These are phyloP conservation scores for Acanthamoeba castellanii DNA, from an alignment of 208 protist species.

Conservation along the genomic window DNA sequence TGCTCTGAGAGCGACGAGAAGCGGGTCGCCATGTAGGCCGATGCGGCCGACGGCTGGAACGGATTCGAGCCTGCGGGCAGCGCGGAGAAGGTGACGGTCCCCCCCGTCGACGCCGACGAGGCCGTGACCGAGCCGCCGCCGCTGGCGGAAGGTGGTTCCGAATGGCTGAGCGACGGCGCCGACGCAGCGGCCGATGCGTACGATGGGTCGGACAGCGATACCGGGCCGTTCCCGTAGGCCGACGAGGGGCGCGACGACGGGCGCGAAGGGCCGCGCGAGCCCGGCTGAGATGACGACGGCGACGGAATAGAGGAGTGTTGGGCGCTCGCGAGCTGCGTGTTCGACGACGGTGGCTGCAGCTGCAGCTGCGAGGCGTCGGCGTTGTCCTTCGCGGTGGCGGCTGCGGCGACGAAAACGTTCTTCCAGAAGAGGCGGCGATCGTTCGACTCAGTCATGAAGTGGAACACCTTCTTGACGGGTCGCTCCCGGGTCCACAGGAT, in stretches of 20 bases:
- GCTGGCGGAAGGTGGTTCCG: background rate
- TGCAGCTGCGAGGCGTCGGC: background rate
- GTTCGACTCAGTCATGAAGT: conserved; percentile 64
- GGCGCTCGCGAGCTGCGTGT: background rate
- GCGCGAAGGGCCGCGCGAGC: background rate
- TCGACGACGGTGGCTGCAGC: background rate
- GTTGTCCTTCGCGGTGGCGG: background rate
- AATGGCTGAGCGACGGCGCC: background rate
- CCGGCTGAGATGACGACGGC: conserved; percentile 14
- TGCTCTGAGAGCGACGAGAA: conserved; percentile 56
- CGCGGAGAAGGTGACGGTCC: background rate
- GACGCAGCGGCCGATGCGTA: background rate
- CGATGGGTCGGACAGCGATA: background rate
- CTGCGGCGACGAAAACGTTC: background rate
- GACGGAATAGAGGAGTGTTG: background rate
- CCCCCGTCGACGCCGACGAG: background rate
- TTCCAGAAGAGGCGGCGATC: conserved; percentile 57
- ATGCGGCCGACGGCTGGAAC: conserved; percentile 9
- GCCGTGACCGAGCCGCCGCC: background rate
- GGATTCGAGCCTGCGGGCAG: background rate
- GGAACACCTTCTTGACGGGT: conserved; percentile 52
- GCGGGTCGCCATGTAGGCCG: conserved; percentile 53
- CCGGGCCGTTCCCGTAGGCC: background rate
- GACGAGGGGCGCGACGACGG: background rate
- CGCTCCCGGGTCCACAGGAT: conserved; percentile 47